Base-by-base conservation (phyloP, 75 land plant species). In the Gnetum montanum region DNA sequence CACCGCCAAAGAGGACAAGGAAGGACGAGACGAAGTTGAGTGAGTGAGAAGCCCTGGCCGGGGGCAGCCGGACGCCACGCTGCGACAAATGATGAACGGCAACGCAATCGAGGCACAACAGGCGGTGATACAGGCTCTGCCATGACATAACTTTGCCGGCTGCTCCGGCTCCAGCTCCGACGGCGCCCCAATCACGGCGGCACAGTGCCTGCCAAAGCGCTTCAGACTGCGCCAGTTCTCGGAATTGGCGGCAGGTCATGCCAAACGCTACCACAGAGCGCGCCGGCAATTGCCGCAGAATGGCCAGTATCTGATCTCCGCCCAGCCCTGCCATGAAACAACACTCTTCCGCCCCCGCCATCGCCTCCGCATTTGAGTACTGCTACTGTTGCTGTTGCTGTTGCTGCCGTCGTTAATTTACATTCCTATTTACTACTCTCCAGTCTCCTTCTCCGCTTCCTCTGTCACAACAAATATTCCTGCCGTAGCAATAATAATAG, bases 1-100 rank as follows among this genome's bases (percentile, higher is more conserved):
- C 97, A 13, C 97, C 97, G n/a, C 97, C 97, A 70, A 78, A 88
- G 36, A 92, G 60, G 26, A 85, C 65, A 50, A 92, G 43, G 47
- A 67, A 78, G 19, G 66, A 78, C 41, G 77, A 73, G 30, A 84
- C 71, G 26, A 70, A 68, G 59, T 73, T 75, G 38, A 92, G 64
- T 6, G 97, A 88, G 56, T 92, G 97, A 18, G 97, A 92, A 33
- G 95, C 97, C 50, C 97, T 67, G 18, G 88, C 68, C 19, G 46
- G 40, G 3, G 97, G 97, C 35, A 59, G 8, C 3, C 22, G 24
- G 22, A 60, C 61, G 48, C 63, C 81, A 56, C 46, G 67, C 37
- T 54, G 84, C 40, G 70, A 25, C 23, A 92, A 34, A 33, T 67
- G 69, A 13, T 37, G 68, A 65, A 89, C 84, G 26, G 50, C 58